Evolutionary conservation across 2,329 filamentous ascomycete genomes (phyloP).

Genomic region (Xylaria arbuscula): DNA sequence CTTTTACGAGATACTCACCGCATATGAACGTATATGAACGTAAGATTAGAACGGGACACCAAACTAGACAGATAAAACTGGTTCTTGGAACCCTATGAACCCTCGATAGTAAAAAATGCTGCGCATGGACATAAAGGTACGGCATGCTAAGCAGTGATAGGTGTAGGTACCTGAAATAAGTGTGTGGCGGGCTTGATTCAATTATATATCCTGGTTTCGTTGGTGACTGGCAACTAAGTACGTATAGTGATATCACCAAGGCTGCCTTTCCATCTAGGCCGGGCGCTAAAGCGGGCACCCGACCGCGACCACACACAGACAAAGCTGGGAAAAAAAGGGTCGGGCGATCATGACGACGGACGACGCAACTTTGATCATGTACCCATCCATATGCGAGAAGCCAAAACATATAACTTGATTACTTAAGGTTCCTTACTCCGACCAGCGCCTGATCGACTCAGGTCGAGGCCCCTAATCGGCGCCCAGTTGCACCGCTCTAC

Average conservation of each 20-base stretch:
- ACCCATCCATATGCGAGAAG: not conserved
- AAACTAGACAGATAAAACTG: not conserved
- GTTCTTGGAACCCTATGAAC: not conserved
- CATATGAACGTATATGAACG: conserved; percentile 23
- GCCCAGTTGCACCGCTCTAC: not conserved
- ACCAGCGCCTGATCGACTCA: not conserved
- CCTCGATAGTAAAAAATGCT: not conserved
- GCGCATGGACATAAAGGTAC: not conserved
- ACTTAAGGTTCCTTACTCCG: not conserved
- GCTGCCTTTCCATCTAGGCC: not conserved
- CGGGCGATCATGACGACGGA: not conserved
- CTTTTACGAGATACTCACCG: conserved; percentile 15
- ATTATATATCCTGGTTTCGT: not conserved
- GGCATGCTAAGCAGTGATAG: not conserved
- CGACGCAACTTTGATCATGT: not conserved
- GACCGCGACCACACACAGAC: not conserved
- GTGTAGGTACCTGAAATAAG: not conserved
- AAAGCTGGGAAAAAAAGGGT: not conserved
- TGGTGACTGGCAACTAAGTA: not conserved
- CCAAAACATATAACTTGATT: no score
- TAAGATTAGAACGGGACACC: not conserved
- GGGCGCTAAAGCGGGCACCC: not conserved
- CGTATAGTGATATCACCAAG: not conserved
- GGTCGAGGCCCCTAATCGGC: not conserved
- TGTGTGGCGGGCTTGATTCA: not conserved